Evolutionary conservation across 352 stramenopile species (phyloP), one percentile per base, ranked within the genome.

Genomic region (Aphanomyces stellatus): DNA sequence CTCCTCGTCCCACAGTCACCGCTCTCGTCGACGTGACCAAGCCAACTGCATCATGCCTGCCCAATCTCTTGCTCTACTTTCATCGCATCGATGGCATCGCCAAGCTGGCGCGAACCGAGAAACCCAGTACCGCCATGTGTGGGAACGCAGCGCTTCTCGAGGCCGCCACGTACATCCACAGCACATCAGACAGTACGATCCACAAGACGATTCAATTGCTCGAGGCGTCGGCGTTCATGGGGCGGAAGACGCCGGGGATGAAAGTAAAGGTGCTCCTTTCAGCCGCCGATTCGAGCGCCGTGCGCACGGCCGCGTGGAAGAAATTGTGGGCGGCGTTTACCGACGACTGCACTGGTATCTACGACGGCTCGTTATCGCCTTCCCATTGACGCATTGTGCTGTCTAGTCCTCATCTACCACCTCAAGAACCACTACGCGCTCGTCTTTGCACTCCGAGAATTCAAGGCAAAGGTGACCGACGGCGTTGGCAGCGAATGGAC

Each of bases 361-460:
- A 17, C 2, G n/a, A 19, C 53, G 25, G 25, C 22, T 1, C 33
- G 51, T 40, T 22, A 17, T 1, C 15, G 28, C 22, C 51, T 24
- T 27, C 31, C 11, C 19, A 46, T 15, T 11, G 49, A 57, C 11
- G 15, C 8, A 51, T 51, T 13, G 42, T 33, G 25, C 13, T 34
- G 48, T 31, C 5, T 51, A 63, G 74, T 78, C 28, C 57, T 93
- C 2, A 49, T 91, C 25, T 85, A 78, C 68, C 84, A 93, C 64
- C 67, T 91, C 31, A 90, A 80, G 65, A 93, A 93, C 71, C 84
- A 93, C 71, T 93, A 93, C 65, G 82, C 84, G 17, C 63, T 88
- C 11, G 72, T 93, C 35, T 93, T 83, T 64, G 80, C 79, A 0
- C 48, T 88, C 31, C 71, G 82, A n/a, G 75, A 88, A 43, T 87